Conservation (phyloP, 192 early-diverging fungal genomes). For the Chytriomyces sp. region DNA sequence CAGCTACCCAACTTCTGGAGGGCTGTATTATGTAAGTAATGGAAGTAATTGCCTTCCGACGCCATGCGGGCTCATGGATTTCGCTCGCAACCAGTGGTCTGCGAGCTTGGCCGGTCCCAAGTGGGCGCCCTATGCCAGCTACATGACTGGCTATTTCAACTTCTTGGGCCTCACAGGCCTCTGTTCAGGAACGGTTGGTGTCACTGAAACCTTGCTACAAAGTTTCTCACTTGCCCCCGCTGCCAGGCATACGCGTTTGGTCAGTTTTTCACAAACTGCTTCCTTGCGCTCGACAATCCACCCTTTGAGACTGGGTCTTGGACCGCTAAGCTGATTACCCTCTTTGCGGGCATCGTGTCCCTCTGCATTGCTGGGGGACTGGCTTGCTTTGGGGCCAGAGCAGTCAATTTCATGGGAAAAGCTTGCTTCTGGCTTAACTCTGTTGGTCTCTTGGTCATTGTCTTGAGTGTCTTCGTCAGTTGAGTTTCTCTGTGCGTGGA, state of each 20-base stretch:
- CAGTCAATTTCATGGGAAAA: slow-evolving; percentile 14
- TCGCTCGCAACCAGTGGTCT: not conserved
- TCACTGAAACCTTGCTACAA: not conserved
- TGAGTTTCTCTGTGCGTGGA: not conserved
- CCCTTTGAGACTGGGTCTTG: not conserved
- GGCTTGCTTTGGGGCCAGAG: slow-evolving; percentile 4
- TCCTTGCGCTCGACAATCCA: no score
- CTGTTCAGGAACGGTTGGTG: slow-evolving; percentile 1
- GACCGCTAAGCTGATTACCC: slow-evolving; percentile 1
- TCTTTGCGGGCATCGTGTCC: slow-evolving; percentile 1
- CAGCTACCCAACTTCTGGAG: slow-evolving; percentile 30
- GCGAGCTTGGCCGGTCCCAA: slow-evolving; percentile 23
- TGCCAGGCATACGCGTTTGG: slow-evolving; percentile 28
- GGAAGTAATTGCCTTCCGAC: no score
- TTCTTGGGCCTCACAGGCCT: slow-evolving; percentile 16
- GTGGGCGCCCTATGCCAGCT: slow-evolving; percentile 26
- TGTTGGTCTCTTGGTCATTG: slow-evolving; percentile 22
- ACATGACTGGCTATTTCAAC: slow-evolving; percentile 35
- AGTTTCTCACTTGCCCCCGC: not conserved
- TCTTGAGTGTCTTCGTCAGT: slow-evolving; percentile 11
- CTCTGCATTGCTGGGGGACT: slow-evolving; percentile 1
- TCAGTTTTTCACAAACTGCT: slow-evolving; percentile 29
- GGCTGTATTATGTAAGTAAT: slow-evolving; percentile 29
- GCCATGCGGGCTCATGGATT: no score
- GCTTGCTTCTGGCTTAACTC: slow-evolving; percentile 27